A percentile compares a stretch with the other conserved stretches of the same genome.
Evolutionary conservation across 2,329 filamentous ascomycete genomes (phyloP).

Genomic region (Scedosporium boydii): DNA sequence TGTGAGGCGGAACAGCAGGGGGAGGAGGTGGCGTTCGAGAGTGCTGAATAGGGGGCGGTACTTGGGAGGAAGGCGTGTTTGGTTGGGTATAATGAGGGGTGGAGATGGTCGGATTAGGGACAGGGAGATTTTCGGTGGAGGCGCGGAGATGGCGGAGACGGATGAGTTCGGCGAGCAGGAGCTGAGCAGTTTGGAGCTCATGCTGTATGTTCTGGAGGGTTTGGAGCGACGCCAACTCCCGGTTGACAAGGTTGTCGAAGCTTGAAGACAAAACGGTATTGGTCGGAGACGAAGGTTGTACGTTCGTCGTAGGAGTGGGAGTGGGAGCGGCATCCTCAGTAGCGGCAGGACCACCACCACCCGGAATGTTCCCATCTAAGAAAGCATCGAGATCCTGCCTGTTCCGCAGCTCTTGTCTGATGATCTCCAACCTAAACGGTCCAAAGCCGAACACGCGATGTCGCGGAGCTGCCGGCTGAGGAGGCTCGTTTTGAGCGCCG

Average conservation of each 20-base stretch:
- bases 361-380: conserved; percentile 5
- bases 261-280: conserved; percentile 1
- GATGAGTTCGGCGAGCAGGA: conserved; percentile 57
- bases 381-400: conserved; percentile 4
- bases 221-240: conserved; percentile 43
- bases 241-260: conserved; percentile 55
- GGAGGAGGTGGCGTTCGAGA: conserved; percentile 8
- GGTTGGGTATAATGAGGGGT: conserved; percentile 8
- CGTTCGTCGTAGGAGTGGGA: background rate
- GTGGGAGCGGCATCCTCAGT: background rate
- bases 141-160: conserved; percentile 48
- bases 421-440: conserved; percentile 8
- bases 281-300: background rate
- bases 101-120: conserved; percentile 9
- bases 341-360: background rate
- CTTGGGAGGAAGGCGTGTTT: background rate
- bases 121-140: conserved; percentile 18
- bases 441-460: conserved; percentile 24
- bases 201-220: conserved; percentile 53
- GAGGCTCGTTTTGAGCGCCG: conserved; percentile 1
- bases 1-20: conserved; percentile 11
- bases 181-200: conserved; percentile 58
- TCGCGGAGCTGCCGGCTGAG: conserved; percentile 12
- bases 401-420: conserved; percentile 7
- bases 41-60: conserved; percentile 9